Base-by-base conservation (phyloP, 257 asterid genomes). In the Gentiana dahurica region DNA sequence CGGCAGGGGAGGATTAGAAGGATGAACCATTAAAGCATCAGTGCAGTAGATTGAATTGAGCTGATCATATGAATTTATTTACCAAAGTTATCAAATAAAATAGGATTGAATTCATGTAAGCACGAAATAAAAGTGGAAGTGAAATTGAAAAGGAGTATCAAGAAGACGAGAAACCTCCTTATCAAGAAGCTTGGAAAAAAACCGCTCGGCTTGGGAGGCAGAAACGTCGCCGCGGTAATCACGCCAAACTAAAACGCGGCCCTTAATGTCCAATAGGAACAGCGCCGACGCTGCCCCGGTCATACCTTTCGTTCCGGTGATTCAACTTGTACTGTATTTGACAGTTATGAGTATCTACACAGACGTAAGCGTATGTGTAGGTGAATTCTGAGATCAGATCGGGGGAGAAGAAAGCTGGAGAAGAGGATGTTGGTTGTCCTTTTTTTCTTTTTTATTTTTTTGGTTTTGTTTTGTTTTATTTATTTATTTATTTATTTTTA, bases 251-350 rank as follows among this genome's bases (percentile, higher is more conserved):
- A 91, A 87, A 62, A 90, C 89, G 53, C 85, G 85, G 71, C 98
- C 98, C 70, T 85, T 91, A 48, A 87, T 85, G 68, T 91, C 98
- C 52, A 91, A 81, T 60, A 91, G 96, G 98, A 91, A 91, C 83
- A 91, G 94, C 87, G 98, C 96, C 63, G 98, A 91, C 63, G 96
- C 96, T 79, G 98, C 98, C 75, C 94, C 96, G 58, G 96, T 84
- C 98, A 91, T 91, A 60, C 32, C 43, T 1, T 49, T n/a, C 46
- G 6, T n/a, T 13, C 2, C 2, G 46, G 3, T 41, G 34, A 34
- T 54, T 43, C 50, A 50, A 35, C n/a, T 61, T 8, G 34, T 38
- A 5, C 4, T 36, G 7, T 35, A 8, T 36, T 4, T 60, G 11
- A 54, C 39, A 6, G 12, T 43, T 10, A 15, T 53, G 49, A 6